Conservation (phyloP, 345 rosid species). For the Syzygium oleosum region DNA sequence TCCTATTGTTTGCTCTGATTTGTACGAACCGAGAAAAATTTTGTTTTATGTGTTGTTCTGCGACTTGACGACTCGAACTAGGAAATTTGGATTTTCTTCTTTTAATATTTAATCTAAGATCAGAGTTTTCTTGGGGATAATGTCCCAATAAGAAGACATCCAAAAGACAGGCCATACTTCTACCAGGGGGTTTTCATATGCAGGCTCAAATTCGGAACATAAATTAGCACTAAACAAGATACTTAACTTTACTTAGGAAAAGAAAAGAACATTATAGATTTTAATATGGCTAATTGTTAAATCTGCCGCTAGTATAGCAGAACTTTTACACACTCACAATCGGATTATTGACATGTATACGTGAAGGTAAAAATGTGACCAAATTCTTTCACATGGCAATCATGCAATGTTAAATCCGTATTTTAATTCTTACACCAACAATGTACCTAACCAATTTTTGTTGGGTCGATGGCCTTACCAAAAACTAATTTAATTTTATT, state of each 20-base stretch:
- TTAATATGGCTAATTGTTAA: too few species aligned
- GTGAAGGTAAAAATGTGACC: too few species aligned
- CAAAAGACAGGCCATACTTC: not conserved
- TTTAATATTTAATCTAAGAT: not conserved
- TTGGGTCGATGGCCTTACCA: not conserved
- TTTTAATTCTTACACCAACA: not conserved
- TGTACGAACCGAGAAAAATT: not conserved
- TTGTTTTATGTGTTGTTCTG: not conserved
- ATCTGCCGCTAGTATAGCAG: too few species aligned
- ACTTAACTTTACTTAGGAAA: too few species aligned
- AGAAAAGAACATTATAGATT: too few species aligned
- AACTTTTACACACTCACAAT: too few species aligned
- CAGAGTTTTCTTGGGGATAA: not conserved
- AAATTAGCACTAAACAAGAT: not conserved
- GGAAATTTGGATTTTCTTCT: not conserved
- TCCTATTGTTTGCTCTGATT: not conserved
- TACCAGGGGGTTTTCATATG: fast-evolving
- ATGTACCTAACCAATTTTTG: too few species aligned
- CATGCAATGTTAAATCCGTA: too few species aligned
- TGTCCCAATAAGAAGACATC: not conserved
- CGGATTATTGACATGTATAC: too few species aligned
- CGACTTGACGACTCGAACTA: not conserved
- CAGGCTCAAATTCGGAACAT: not conserved
- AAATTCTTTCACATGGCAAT: too few species aligned
- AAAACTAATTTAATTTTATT: not conserved